These are phyloP conservation scores for Neurospora discreta DNA, from an alignment of 495 filamentous ascomycete species.

Conservation along the genomic window DNA sequence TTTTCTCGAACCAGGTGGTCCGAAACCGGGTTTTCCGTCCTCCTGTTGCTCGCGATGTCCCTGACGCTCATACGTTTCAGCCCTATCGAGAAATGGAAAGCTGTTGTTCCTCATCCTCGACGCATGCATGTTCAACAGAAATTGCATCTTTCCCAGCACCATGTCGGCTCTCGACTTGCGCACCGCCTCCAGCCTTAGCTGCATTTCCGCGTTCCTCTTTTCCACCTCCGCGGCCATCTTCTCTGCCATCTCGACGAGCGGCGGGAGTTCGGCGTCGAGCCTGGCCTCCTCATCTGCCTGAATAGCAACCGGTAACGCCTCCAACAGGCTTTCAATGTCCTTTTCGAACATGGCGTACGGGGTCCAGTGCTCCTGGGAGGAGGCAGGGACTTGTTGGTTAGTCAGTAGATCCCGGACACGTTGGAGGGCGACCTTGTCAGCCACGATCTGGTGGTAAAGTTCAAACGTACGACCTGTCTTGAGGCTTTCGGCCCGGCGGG, in stretches of 20 bases:
- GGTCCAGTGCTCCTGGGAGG: background rate
- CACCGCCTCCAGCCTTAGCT: background rate
- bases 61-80: background rate
- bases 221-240: background rate
- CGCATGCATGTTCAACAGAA: background rate
- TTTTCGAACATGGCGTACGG: background rate
- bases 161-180: background rate
- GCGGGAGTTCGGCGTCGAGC: background rate
- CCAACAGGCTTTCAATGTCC: background rate
- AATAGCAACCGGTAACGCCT: background rate
- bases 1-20: background rate
- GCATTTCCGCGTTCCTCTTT: background rate
- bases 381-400: background rate
- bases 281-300: background rate
- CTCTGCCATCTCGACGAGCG: background rate
- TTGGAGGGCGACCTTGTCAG: background rate
- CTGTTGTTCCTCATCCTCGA: background rate
- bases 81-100: too few species aligned
- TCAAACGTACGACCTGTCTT: background rate
- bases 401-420: background rate
- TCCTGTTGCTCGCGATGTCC: background rate
- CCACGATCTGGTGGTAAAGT: background rate
- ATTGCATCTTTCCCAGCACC: background rate
- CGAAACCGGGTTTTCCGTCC: background rate
- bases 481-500: background rate